Evolutionary conservation across 2,329 filamentous ascomycete genomes (phyloP), one percentile per base, ranked within the genome.

Genomic region (Dryadomyces sulphureus): DNA sequence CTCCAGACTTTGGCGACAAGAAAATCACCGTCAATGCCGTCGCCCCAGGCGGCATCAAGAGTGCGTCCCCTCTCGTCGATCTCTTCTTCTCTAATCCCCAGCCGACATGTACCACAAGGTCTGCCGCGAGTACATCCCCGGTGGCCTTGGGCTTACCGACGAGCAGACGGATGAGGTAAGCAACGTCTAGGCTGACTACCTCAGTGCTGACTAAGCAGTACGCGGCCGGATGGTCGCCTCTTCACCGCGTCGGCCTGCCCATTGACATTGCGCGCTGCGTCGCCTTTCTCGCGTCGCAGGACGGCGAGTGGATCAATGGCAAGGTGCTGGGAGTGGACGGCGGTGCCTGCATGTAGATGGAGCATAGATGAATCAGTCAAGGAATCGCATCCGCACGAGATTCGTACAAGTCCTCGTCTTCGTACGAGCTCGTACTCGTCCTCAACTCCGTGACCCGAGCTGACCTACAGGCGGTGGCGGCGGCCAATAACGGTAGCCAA

Each of bases 71-170:
- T 3, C 20, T 22, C 12, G 17, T 34, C 8, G 12, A 4, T 21
- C 19, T 27, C 22, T 11, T 14, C n/a, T 19, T 12, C 22, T n/a
- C 12, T 40, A 38, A 17, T 5, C 27, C 19, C 19, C 17, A 48
- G 39, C 49, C 27, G 48, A 50, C 52, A 63, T 63, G 61, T 62
- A 59, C 50, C 55, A 59, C 47, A 57, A 53, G 7, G 60, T 60
- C 11, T 59, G 59, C 43, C 51, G 59, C 46, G 56, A 65, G 45
- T 66, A 66, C 55, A 63, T 66, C 30, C 64, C 64, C 38, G 57
- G 57, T 46, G 64, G 62, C 27, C 55, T 53, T 14, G 56, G 59
- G 48, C 56, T 55, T 24, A 48, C 48, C 4, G 50, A 55, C 45
- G 54, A 54, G 38, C 50, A 52, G 35, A 54, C 53, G 2, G 54